Evolutionary conservation across 352 stramenopile genomes (phyloP).

Genomic region (Achlya hypogyna): DNA sequence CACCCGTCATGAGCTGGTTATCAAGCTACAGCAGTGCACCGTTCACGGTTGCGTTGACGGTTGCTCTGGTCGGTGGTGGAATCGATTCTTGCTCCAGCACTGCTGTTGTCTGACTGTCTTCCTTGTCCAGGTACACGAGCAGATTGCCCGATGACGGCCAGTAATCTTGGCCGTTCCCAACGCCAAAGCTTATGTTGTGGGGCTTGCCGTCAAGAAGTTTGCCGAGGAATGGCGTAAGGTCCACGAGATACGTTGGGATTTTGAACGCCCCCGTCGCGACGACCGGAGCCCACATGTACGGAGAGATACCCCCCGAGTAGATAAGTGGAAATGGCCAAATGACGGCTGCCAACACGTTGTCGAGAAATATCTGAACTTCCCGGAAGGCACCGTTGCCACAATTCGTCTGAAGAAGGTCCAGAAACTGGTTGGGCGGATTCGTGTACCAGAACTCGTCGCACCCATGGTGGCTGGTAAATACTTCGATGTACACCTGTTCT

Average conservation of each 20-base stretch:
- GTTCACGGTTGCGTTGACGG: background rate
- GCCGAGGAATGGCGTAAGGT: constrained; percentile 60
- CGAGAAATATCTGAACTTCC: constrained; percentile 60
- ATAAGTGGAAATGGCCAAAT: constrained; percentile 66
- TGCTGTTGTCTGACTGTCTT: constrained; percentile 30
- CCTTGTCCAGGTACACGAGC: constrained; percentile 42
- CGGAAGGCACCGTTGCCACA: constrained; percentile 49
- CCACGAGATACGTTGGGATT: constrained; percentile 57
- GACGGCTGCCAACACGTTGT: constrained; percentile 46
- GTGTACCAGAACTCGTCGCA: constrained; percentile 73
- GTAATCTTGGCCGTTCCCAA: constrained; percentile 54
- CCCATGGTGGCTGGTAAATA: constrained; percentile 63
- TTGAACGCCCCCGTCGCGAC: constrained; percentile 61
- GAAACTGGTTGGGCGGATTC: constrained; percentile 39
- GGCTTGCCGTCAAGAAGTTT: constrained; percentile 38
- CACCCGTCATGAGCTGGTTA: constrained; percentile 13
- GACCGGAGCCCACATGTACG: constrained; percentile 68
- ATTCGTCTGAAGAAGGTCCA: constrained; percentile 17
- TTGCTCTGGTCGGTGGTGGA: constrained; percentile 24
- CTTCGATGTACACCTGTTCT: constrained; percentile 53
- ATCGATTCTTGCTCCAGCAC: constrained; percentile 32
- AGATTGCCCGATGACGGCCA: constrained; percentile 61
- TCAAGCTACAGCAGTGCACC: background rate
- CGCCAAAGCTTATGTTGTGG: constrained; percentile 53
- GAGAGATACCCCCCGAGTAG: constrained; percentile 65